These are phyloP conservation scores for Sisymbrium altissimum DNA, from an alignment of 345 rosid genomes.

Conservation along the genomic window DNA sequence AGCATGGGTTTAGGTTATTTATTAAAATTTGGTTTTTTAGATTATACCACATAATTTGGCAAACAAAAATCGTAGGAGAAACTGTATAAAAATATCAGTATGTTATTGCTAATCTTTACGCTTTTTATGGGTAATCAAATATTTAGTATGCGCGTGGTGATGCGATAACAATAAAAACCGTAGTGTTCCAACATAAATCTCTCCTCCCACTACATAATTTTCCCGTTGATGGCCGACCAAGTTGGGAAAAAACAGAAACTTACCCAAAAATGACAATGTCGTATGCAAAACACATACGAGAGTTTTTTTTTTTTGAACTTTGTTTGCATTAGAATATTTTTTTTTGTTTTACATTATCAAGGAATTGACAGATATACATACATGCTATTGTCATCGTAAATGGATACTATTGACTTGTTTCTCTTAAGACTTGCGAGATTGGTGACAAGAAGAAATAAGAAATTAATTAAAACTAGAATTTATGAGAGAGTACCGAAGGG, in stretches of 20 bases:
- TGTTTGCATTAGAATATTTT: no score
- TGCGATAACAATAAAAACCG: background rate
- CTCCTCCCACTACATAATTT: background rate
- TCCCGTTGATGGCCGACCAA: slow-evolving; percentile 3
- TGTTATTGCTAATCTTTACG: no score
- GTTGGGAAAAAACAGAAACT: background rate
- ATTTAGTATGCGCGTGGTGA: no score
- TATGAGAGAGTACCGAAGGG: background rate
- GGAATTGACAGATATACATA: background rate
- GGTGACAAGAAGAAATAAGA: background rate
- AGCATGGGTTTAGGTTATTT: no score
- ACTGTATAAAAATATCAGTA: no score
- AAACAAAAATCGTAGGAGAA: no score
- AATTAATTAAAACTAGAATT: background rate
- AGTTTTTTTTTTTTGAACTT: no score
- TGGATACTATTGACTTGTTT: background rate
- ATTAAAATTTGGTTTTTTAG: no score
- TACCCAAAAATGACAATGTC: background rate
- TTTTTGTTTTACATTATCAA: no score
- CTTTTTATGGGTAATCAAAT: no score
- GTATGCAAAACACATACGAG: background rate
- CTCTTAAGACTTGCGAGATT: background rate
- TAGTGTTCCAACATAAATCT: background rate
- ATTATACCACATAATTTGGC: no score
- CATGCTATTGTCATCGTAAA: background rate